These are phyloP conservation scores for Hyphodiscus sp. DNA, from an alignment of 2,329 filamentous ascomycete species.

Conservation along the genomic window DNA sequence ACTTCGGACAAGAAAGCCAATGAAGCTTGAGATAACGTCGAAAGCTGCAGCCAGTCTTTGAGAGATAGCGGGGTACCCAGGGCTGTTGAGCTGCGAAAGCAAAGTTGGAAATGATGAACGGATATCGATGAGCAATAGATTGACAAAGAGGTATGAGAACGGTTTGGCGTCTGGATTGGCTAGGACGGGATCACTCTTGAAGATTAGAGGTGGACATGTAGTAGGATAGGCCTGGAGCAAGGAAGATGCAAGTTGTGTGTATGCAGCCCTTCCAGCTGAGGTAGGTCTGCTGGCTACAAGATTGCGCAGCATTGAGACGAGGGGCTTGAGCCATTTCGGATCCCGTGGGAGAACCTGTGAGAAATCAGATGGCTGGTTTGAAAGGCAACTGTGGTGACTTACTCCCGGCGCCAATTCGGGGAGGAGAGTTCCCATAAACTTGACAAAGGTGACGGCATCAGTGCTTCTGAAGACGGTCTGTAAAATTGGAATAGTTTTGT, in stretches of 20 bases:
- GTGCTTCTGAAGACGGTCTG: slow-evolving; percentile 50
- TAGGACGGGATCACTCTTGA: slow-evolving; percentile 37
- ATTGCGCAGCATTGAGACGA: slow-evolving; percentile 43
- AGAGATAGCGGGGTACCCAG: slow-evolving; percentile 44
- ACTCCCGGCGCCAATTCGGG: slow-evolving; percentile 43
- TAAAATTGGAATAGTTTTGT: slow-evolving; percentile 41
- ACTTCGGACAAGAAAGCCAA: slow-evolving; percentile 49
- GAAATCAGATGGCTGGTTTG: slow-evolving; percentile 3
- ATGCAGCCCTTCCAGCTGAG: slow-evolving; percentile 48
- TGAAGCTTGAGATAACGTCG: slow-evolving; percentile 54
- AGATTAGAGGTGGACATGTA: slow-evolving; percentile 43
- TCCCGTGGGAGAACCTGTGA: slow-evolving; percentile 41
- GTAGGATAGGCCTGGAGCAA: slow-evolving; percentile 50
- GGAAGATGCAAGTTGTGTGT: slow-evolving; percentile 51
- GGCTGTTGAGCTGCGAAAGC: slow-evolving; percentile 49
- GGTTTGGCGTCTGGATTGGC: slow-evolving; percentile 38
- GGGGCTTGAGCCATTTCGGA: slow-evolving; percentile 46
- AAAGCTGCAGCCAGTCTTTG: slow-evolving; percentile 53
- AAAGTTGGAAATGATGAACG: slow-evolving; percentile 56
- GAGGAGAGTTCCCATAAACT: slow-evolving; percentile 48
- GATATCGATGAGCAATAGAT: slow-evolving; percentile 60
- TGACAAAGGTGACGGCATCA: slow-evolving; percentile 52
- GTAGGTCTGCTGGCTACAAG: slow-evolving; percentile 51
- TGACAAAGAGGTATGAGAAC: slow-evolving; percentile 56
- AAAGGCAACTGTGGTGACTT: slow-evolving; percentile 19